phyloP scores from a whole-genome alignment of 78 protist genomes.

The Dictyostelium citrinum region DNA sequence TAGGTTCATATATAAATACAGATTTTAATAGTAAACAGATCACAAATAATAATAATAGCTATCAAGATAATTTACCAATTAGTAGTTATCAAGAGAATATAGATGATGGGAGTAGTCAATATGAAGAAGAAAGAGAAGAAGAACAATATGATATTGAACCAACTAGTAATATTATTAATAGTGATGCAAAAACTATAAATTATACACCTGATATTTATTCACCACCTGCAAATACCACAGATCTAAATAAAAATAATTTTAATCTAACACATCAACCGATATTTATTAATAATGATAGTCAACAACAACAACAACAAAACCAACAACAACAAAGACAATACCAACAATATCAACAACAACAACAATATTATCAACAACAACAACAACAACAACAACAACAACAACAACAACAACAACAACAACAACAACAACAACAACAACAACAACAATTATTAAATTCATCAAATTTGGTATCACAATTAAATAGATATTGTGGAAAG shows the following conservation, averaged over 20 bases:
- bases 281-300: background rate
- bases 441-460: background rate
- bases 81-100: background rate
- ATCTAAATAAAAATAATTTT: background rate
- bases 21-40: background rate
- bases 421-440: background rate
- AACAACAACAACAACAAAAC: background rate
- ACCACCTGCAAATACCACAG: background rate
- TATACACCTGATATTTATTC: conserved; percentile 20
- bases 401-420: background rate
- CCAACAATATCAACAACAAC: background rate
- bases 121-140: background rate
- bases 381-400: background rate
- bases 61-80: background rate
- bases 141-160: background rate
- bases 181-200: background rate
- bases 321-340: background rate
- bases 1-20: background rate
- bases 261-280: background rate
- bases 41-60: background rate
- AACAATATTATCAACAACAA: background rate
- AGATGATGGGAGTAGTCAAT: background rate
- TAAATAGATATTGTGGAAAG: conserved; percentile 41
- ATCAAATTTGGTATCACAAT: conserved; percentile 33
- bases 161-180: background rate